Percentiles rank a stretch among this genome's conserved stretches.
Evolutionary conservation across 768 basidiomycete genomes (phyloP).

Genomic region (Leccinellum luteum): DNA sequence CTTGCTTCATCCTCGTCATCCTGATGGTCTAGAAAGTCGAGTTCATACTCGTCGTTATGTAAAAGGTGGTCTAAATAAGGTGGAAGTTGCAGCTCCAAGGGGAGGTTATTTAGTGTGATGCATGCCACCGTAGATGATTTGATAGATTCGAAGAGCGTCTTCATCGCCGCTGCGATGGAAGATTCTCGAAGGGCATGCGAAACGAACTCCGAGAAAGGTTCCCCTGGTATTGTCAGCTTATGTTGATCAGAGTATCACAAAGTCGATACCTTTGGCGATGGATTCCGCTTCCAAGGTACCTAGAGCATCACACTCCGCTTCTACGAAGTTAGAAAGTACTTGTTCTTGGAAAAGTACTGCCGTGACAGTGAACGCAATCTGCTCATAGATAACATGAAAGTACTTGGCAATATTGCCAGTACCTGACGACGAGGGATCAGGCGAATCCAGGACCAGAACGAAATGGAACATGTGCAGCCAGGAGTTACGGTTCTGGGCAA

Average conservation of each 20-base stretch:
- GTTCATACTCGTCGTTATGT: conserved; percentile 58
- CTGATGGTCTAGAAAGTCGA: conserved; percentile 46
- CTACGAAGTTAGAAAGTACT: conserved; percentile 81
- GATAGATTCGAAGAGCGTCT: conserved; percentile 73
- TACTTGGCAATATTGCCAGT: conserved; percentile 76
- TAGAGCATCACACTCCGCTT: conserved; percentile 71
- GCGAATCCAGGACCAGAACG: conserved; percentile 82
- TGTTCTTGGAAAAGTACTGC: conserved; percentile 94
- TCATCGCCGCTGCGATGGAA: conserved; percentile 78
- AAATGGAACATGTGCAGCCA: conserved; percentile 83
- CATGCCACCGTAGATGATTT: conserved; percentile 75
- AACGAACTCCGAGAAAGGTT: conserved; percentile 56
- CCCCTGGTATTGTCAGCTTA: conserved; percentile 40
- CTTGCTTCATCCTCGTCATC: conserved; percentile 51
- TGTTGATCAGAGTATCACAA: not conserved
- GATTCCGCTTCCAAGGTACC: conserved; percentile 69
- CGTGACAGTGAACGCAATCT: conserved; percentile 84
- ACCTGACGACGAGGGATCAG: conserved; percentile 84
- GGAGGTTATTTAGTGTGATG: conserved; percentile 73
- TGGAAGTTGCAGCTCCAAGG: conserved; percentile 84
- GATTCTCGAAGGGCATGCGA: conserved; percentile 59
- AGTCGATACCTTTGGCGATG: conserved; percentile 62
- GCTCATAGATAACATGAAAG: conserved; percentile 85
- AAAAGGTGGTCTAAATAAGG: conserved; percentile 73
- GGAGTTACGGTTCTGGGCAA: conserved; percentile 31